Conservation (phyloP, 768 basidiomycete species). For the Psilocybe subaeruginosa region DNA sequence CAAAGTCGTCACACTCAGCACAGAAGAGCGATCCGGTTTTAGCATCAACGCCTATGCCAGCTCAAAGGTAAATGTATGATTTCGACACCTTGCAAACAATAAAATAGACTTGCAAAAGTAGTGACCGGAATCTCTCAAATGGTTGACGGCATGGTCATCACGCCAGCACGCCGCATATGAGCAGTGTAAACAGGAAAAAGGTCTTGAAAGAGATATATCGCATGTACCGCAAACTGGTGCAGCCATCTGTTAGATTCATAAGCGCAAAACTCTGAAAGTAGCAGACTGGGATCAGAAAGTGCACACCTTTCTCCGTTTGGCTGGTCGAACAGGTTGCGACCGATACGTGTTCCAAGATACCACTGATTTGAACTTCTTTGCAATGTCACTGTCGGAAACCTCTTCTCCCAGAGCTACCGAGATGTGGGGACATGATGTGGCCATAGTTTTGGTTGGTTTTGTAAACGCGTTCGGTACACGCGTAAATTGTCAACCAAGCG, state of each 20-base stretch:
- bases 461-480: not conserved
- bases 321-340: conserved; percentile 33
- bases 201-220: conserved; percentile 54
- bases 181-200: conserved; percentile 78
- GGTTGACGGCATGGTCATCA: conserved; percentile 55
- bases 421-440: conserved; percentile 45
- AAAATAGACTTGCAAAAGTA: conserved; percentile 61
- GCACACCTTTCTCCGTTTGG: conserved; percentile 70
- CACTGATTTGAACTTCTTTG: conserved; percentile 56
- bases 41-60: conserved; percentile 65
- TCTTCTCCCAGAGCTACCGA: conserved; percentile 34
- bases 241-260: conserved; percentile 36
- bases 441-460: not conserved
- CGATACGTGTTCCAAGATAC: conserved; percentile 21
- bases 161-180: conserved; percentile 72
- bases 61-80: conserved; percentile 2
- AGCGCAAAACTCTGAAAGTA: not conserved
- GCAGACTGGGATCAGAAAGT: not conserved
- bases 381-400: conserved; percentile 25
- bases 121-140: conserved; percentile 63
- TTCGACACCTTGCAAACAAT: not conserved
- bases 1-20: conserved; percentile 71
- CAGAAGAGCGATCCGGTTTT: conserved; percentile 80
- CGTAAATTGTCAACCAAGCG: not conserved
- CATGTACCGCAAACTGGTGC: conserved; percentile 70